Percentiles rank a stretch among this genome's conserved stretches.
Evolutionary conservation across 2,329 filamentous ascomycete genomes (phyloP).

Genomic region (Fusarium illudens): DNA sequence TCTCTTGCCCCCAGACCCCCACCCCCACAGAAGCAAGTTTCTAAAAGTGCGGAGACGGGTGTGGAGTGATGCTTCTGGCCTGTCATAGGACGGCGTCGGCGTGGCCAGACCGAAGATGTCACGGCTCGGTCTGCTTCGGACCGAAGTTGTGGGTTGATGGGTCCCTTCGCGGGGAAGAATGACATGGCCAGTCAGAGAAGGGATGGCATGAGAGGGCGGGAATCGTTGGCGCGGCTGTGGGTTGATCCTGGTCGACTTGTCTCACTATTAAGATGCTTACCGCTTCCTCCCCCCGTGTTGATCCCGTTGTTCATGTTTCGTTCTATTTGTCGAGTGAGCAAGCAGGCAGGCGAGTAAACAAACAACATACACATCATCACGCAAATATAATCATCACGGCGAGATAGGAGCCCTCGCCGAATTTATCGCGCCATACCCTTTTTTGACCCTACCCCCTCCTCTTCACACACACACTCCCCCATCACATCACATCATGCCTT

Average conservation of each 20-base stretch:
- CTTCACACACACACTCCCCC: neutral
- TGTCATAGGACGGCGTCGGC: neutral
- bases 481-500: conserved; percentile 38
- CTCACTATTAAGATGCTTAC: conserved; percentile 1
- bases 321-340: neutral
- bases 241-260: conserved; percentile 9
- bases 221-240: conserved; percentile 15
- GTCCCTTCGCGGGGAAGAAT: neutral
- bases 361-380: neutral
- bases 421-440: neutral
- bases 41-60: conserved; percentile 29
- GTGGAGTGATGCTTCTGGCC: conserved; percentile 1
- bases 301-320: neutral
- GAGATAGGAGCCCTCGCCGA: neutral
- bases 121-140: conserved; percentile 31
- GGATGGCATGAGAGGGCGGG: neutral
- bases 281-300: neutral
- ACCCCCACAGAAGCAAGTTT: conserved; percentile 30
- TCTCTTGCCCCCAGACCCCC: conserved; percentile 19
- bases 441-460: neutral
- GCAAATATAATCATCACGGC: neutral
- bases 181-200: neutral
- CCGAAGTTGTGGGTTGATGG: conserved; percentile 23
- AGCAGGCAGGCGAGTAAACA: neutral
- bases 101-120: neutral